A percentile compares a stretch with the other conserved stretches of the same genome.
Evolutionary conservation across 2,329 filamentous ascomycete genomes (phyloP).

Genomic region (Fusarium liriodendri): DNA sequence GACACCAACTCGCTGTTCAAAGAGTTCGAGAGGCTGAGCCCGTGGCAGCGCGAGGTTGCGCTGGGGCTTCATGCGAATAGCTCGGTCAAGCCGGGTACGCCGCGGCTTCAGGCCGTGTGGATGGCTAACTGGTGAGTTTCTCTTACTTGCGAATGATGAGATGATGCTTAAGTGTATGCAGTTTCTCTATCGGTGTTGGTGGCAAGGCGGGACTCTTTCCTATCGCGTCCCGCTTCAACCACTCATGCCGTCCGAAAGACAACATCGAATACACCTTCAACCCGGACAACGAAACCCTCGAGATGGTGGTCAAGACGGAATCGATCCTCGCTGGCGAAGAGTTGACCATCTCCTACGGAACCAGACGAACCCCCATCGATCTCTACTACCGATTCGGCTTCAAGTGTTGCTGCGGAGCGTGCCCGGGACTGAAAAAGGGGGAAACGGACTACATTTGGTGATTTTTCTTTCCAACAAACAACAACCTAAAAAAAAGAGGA

Average conservation of each 20-base stretch:
- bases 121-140: conserved; percentile 59
- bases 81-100: conserved; percentile 42
- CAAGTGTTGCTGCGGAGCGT: conserved; percentile 62
- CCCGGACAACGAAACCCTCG: conserved; percentile 47
- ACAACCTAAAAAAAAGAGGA: too few species aligned
- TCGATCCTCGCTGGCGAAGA: conserved; percentile 58
- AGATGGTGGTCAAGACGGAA: conserved; percentile 52
- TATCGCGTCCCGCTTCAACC: conserved; percentile 68
- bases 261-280: conserved; percentile 61
- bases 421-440: conserved; percentile 44
- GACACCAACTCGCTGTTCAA: conserved; percentile 43
- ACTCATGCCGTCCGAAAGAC: conserved; percentile 59
- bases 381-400: conserved; percentile 64
- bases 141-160: too few species aligned
- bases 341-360: conserved; percentile 63
- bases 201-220: conserved; percentile 58
- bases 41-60: conserved; percentile 47
- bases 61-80: conserved; percentile 53
- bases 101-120: conserved; percentile 53
- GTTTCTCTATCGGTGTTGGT: conserved; percentile 44
- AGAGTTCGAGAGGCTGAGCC: conserved; percentile 51
- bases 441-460: conserved; percentile 27
- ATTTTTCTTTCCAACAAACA: background rate
- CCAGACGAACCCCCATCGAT: conserved; percentile 44
- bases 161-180: background rate